Evolutionary conservation across 306 rosid genomes (phyloP), one percentile per base, ranked within the genome.

Genomic region (Acacia acuminata): DNA sequence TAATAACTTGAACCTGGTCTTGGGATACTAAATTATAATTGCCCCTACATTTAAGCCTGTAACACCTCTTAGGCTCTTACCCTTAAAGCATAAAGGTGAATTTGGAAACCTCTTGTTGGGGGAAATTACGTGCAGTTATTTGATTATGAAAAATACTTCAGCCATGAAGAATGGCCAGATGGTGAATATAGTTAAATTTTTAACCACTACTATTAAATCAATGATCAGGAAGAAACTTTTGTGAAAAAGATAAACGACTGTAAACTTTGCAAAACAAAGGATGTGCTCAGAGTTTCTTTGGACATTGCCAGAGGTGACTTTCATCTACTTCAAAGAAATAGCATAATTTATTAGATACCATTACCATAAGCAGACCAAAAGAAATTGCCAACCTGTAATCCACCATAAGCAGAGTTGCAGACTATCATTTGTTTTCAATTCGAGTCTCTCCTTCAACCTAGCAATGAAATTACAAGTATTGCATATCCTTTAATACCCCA

Each of bases 361-460:
- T 43, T 10, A 58, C 16, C 67, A 4, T 2, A 11, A 3, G 34
- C 3, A 24, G 34, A 24, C 68, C 16, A 81, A 53, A 82, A 78
- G 60, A 84, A 80, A 85, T 82, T 74, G 65, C 51, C 75, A 79
- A 96, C 99, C 96, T 92, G 93, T 91, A 96, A 84, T 93, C 96
- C 71, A 93, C 94, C 90, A 71, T 75, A 78, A 90, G 36, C 36
- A 2, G 36, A 32, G 32, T 30, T 1, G 89, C 58, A 91, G 88
- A 22, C 75, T 79, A 81, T 91, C 90, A 75, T 91, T 93, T 55
- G 82, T 84, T 74, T 88, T 76, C 80, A 96, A 81, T 75, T 92
- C 94, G 63, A 93, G 92, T 84, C 91, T 93, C 79, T 89, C 90
- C 89, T 84, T 91, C 90, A 96, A 75, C 92, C 82, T 85, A 80